Percentiles rank a stretch among this genome's conserved stretches.
phyloP scores from a whole-genome alignment of 2,329 filamentous ascomycete species.

The Fusarium sp. region DNA sequence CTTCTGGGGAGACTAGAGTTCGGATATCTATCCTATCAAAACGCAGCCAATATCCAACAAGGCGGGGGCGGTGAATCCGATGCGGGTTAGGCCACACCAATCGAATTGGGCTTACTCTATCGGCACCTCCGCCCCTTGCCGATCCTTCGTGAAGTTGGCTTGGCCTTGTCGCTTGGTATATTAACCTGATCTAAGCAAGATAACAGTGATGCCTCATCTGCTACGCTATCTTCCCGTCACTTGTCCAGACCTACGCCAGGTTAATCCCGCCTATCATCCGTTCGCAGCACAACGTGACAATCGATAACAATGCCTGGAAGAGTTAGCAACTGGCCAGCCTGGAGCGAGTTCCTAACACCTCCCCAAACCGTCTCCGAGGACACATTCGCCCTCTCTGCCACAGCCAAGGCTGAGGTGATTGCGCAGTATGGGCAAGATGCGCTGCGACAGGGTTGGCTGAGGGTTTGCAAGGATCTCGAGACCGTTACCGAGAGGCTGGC shows the following conservation, averaged over 20 bases:
- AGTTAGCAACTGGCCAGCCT: slow-evolving; percentile 37
- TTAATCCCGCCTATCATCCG: not conserved
- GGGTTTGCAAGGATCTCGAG: slow-evolving; percentile 53
- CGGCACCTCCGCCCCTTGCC: not conserved
- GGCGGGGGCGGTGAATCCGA: not conserved
- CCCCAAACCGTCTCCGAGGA: slow-evolving; percentile 22
- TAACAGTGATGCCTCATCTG: not conserved
- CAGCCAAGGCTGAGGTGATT: slow-evolving; percentile 50
- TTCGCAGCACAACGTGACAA: not conserved
- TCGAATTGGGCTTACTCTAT: not conserved
- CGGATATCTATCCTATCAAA: not conserved
- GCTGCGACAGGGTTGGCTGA: slow-evolving; percentile 52
- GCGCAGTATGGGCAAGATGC: slow-evolving; percentile 51
- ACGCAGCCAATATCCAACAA: not conserved
- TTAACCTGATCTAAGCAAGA: not conserved
- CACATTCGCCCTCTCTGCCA: slow-evolving; percentile 16
- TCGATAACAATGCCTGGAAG: slow-evolving; percentile 44
- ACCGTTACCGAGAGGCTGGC: slow-evolving; percentile 51
- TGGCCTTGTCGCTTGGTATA: not conserved
- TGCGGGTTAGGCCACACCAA: not conserved
- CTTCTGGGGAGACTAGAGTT: not conserved
- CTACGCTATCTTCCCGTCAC: not conserved
- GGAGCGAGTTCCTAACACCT: slow-evolving; percentile 36
- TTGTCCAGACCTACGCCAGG: not conserved
- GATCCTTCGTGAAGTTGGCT: not conserved